Percentiles rank a stretch among this genome's conserved stretches.
Conservation (phyloP, 805 yeast genomes). For the Kregervanrija pseudodelftensis region DNA sequence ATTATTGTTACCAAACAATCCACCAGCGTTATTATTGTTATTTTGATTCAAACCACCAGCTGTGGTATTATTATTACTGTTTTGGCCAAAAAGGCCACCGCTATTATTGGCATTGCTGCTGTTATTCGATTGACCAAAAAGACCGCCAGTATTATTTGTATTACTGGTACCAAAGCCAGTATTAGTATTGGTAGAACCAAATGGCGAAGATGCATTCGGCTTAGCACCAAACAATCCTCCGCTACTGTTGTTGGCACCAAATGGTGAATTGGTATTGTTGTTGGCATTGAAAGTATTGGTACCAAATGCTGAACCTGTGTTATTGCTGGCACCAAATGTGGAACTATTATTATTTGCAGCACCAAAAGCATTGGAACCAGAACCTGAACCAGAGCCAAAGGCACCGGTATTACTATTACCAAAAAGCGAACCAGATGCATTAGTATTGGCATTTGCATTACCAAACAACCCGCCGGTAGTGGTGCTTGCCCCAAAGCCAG, state of each 20-base stretch:
- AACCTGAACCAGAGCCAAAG: slow-evolving; percentile 17
- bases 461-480: slow-evolving; percentile 44
- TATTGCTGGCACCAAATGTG: slow-evolving; percentile 1
- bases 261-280: not conserved
- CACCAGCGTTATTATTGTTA: slow-evolving; percentile 3
- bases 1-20: slow-evolving; percentile 4
- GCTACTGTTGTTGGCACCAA: slow-evolving; percentile 5
- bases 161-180: slow-evolving; percentile 2
- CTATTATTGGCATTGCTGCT: slow-evolving; percentile 14
- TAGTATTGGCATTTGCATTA: slow-evolving; percentile 18
- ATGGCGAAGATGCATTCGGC: not conserved
- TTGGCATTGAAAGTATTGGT: slow-evolving; percentile 17
- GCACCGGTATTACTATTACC: slow-evolving; percentile 18
- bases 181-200: slow-evolving; percentile 1
- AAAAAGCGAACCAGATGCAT: slow-evolving; percentile 7
- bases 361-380: slow-evolving; percentile 28
- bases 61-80: slow-evolving; percentile 11
- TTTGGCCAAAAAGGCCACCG: slow-evolving; percentile 31
- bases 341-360: slow-evolving; percentile 9
- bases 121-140: slow-evolving; percentile 33
- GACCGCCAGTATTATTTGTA: slow-evolving; percentile 9
- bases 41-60: slow-evolving; percentile 18
- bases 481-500: slow-evolving; percentile 17
- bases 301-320: slow-evolving; percentile 16
- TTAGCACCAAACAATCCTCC: slow-evolving; percentile 18